Evolutionary conservation across 805 yeast genomes (phyloP).

Genomic region (Wickerhamomyces sydowiorum): DNA sequence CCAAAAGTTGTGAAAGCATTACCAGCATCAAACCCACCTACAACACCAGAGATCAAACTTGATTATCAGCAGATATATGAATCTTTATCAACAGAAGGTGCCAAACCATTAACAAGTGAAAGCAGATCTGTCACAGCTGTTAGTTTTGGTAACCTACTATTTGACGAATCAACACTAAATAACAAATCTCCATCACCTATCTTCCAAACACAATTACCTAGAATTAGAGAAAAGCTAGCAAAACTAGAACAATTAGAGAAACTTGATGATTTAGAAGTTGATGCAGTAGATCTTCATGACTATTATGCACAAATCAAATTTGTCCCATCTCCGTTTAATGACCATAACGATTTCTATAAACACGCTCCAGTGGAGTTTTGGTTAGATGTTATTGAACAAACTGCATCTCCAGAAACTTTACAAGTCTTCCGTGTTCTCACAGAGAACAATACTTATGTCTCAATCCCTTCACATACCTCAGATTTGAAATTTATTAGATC

Average conservation of each 20-base stretch:
- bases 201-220: not conserved
- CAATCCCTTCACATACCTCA: conserved; percentile 33
- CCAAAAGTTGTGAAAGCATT: conserved; percentile 7
- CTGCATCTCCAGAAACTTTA: conserved; percentile 28
- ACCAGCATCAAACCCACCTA: not conserved
- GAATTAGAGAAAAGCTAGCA: not conserved
- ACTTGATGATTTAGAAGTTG: conserved; percentile 12
- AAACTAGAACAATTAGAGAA: conserved; percentile 15
- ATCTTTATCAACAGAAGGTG: conserved; percentile 3
- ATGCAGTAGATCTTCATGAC: conserved; percentile 20
- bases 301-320: conserved; percentile 40
- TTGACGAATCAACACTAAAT: conserved; percentile 7
- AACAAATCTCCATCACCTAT: conserved; percentile 5
- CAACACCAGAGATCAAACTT: not conserved
- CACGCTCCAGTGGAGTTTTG: conserved; percentile 55
- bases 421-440: conserved; percentile 38
- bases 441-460: conserved; percentile 36
- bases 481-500: conserved; percentile 38
- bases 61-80: conserved; percentile 7
- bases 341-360: conserved; percentile 20
- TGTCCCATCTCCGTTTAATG: conserved; percentile 36
- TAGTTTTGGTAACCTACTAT: conserved; percentile 16
- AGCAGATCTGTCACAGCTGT: conserved; percentile 12
- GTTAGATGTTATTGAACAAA: conserved; percentile 37
- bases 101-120: conserved; percentile 5